Evolutionary conservation across 768 basidiomycete genomes (phyloP), one percentile per base, ranked within the genome.

Genomic region (Porphyrellus cyaneotinctus): DNA sequence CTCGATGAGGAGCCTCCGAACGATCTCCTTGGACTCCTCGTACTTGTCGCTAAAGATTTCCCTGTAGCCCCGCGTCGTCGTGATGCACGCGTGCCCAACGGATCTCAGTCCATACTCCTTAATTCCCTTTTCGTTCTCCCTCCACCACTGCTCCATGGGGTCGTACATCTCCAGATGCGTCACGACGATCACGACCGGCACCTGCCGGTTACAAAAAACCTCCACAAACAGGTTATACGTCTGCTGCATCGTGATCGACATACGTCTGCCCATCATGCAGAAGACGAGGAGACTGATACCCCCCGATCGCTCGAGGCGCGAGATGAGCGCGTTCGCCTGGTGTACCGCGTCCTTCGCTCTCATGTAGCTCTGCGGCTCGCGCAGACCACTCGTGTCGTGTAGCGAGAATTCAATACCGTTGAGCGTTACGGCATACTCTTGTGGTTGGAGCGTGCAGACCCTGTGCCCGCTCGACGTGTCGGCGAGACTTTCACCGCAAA

Each of bases 311-410:
- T 37, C n/a, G n/a, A n/a, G 36, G 36, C 18, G n/a, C 6, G 36
- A 37, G 26, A n/a, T n/a, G n/a, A n/a, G n/a, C n/a, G n/a, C n/a
- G n/a, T n/a, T n/a, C n/a, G n/a, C n/a, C n/a, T n/a, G n/a, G n/a
- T n/a, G n/a, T n/a, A n/a, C n/a, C n/a, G n/a, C n/a, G n/a, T n/a
- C n/a, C n/a, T n/a, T n/a, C n/a, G n/a, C n/a, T n/a, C n/a, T n/a
- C n/a, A n/a, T n/a, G n/a, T n/a, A n/a, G n/a, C n/a, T n/a, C n/a
- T 28, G 26, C 4, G 26, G 26, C 9, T 66, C 60, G 43, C 65
- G 56, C 30, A 72, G 59, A 15, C 72, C 67, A 6, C 52, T 58
- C 6, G 72, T 73, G 35, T 69, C 72, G 61, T 53, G 70, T 38
- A 68, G 18, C 54, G 26, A 65, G 17, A 62, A 9, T 37, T 13